phyloP scores from a whole-genome alignment of 768 basidiomycete genomes.

The Tremella mesenterica region DNA sequence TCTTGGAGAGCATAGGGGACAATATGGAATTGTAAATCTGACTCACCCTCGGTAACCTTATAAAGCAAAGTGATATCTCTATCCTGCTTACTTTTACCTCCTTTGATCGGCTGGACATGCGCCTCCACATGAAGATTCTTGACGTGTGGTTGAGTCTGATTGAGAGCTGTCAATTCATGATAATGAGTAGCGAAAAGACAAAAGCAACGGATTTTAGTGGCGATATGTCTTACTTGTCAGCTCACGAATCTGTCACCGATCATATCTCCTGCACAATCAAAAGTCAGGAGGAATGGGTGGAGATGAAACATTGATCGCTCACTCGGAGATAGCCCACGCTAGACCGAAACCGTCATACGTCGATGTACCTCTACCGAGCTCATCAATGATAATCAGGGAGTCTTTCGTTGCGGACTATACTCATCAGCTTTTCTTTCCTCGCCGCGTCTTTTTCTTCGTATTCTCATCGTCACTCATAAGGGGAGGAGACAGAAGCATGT shows the following conservation, averaged over 20 bases:
- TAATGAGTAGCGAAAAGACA: constrained; percentile 97
- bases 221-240: constrained; percentile 66
- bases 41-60: constrained; percentile 66
- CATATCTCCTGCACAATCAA: too few species aligned
- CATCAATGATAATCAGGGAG: constrained; percentile 94
- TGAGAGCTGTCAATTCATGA: constrained; percentile 87
- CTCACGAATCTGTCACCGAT: neutral
- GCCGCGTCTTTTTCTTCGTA: too few species aligned
- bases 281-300: too few species aligned
- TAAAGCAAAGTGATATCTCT: constrained; percentile 75
- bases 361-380: constrained; percentile 88
- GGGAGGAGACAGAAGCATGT: too few species aligned
- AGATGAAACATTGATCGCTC: constrained; percentile 33
- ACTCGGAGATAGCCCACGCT: constrained; percentile 99
- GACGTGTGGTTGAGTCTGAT: constrained; percentile 75
- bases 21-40: too few species aligned
- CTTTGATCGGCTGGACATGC: constrained; percentile 55
- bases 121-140: constrained; percentile 95
- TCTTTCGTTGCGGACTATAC: constrained; percentile 76
- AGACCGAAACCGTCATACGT: constrained; percentile 96
- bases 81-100: constrained; percentile 46
- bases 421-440: constrained; percentile 5
- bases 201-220: constrained; percentile 81
- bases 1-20: too few species aligned
- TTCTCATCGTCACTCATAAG: too few species aligned